Conservation (phyloP, 2,329 filamentous ascomycete species). For the Geosmithia putterillii region DNA sequence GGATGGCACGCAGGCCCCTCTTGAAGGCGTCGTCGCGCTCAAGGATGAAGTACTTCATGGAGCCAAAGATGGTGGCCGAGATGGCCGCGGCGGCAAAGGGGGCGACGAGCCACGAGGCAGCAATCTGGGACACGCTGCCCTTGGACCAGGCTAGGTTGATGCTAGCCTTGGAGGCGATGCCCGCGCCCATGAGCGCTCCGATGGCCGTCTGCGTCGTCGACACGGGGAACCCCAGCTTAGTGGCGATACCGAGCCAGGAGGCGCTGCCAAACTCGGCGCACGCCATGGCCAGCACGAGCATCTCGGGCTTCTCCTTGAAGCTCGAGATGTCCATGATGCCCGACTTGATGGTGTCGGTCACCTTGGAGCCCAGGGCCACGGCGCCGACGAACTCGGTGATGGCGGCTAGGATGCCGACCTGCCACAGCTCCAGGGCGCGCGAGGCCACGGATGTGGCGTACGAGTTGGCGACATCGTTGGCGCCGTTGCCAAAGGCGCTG, state of each 20-base stretch:
- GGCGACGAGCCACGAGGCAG: constrained; percentile 9
- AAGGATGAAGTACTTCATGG: constrained; percentile 7
- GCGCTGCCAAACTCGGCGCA: constrained; percentile 24
- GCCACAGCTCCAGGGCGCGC: constrained; percentile 38
- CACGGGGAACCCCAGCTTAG: constrained; percentile 18
- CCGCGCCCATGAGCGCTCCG: constrained; percentile 30
- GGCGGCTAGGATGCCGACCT: constrained; percentile 31
- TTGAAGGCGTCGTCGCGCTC: constrained; percentile 7
- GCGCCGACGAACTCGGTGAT: constrained; percentile 37
- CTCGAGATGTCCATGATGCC: constrained; percentile 25
- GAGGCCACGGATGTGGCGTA: constrained; percentile 52
- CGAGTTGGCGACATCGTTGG: constrained; percentile 48
- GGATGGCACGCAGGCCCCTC: constrained; percentile 7
- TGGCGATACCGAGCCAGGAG: constrained; percentile 28
- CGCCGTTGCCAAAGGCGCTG: constrained; percentile 5
- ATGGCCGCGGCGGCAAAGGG: constrained; percentile 7
- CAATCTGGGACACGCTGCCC: constrained; percentile 9
- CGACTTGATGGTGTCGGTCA: constrained; percentile 33
- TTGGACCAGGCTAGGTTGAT: constrained; percentile 9
- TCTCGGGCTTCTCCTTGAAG: constrained; percentile 25
- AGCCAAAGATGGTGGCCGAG: constrained; percentile 7
- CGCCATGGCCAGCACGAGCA: constrained; percentile 28
- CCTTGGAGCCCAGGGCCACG: constrained; percentile 31
- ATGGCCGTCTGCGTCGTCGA: constrained; percentile 34
- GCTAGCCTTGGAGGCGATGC: constrained; percentile 29